These are phyloP conservation scores for Cryptomeria japonica DNA, from an alignment of 75 land plant species.

Conservation along the genomic window DNA sequence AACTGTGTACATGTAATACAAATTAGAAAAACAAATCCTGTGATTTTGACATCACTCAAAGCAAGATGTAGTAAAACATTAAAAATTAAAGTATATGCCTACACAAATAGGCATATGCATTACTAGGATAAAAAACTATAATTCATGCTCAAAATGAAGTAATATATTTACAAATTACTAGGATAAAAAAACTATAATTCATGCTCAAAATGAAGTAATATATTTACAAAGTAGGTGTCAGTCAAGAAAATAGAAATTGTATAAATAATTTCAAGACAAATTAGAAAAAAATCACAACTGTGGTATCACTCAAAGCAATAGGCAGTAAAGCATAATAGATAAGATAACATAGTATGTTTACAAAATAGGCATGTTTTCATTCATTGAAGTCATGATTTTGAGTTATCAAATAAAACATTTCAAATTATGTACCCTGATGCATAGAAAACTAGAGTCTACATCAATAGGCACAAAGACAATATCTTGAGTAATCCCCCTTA, in stretches of 20 bases:
- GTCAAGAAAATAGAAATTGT: background rate
- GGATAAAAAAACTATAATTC: too few relatives aligned
- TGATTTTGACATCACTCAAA: background rate
- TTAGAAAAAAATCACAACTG: too few relatives aligned
- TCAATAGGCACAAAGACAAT: background rate
- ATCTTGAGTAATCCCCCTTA: too few relatives aligned
- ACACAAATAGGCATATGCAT: background rate
- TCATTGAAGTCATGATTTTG: background rate
- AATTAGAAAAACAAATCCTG: background rate
- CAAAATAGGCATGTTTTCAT: background rate
- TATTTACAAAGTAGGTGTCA: too few relatives aligned
- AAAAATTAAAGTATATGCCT: background rate
- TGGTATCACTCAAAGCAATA: too few relatives aligned
- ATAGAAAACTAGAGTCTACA: background rate
- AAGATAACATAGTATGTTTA: background rate
- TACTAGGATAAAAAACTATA: too few relatives aligned
- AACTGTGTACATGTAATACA: background rate
- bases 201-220: too few relatives aligned
- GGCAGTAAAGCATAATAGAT: background rate
- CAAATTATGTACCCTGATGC: background rate
- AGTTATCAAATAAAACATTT: background rate
- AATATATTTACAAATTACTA: too few relatives aligned
- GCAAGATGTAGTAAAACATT: background rate
- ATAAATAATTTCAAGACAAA: too few relatives aligned
- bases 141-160: too few relatives aligned